A percentile compares a stretch with the other conserved stretches of the same genome.
These are phyloP conservation scores for Acanthamoeba triangularis DNA, from an alignment of 208 protist species.

Conservation along the genomic window DNA sequence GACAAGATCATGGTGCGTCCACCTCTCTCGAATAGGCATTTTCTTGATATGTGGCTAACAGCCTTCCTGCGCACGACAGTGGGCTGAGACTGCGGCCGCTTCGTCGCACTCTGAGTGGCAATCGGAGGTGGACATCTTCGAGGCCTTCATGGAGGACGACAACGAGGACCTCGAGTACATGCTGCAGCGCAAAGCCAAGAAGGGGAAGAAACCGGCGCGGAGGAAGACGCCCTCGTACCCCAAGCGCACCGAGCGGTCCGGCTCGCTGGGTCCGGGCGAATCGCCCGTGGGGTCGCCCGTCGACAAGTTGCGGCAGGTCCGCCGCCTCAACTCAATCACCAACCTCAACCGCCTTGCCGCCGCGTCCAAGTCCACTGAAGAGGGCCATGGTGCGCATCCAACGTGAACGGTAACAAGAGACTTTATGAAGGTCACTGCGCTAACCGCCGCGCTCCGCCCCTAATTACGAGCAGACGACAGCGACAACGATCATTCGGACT, in stretches of 20 bases:
- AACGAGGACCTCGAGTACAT: slow-evolving; percentile 70
- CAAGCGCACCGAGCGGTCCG: slow-evolving; percentile 13
- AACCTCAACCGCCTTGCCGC: slow-evolving; percentile 66
- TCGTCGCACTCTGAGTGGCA: neutral
- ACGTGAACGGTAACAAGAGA: too few species aligned
- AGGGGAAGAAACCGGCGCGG: neutral
- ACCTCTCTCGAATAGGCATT: neutral
- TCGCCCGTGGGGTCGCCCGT: slow-evolving; percentile 9
- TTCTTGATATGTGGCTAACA: neutral
- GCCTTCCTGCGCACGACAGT: neutral
- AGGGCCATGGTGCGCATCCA: neutral
- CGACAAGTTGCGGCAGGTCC: slow-evolving; percentile 60
- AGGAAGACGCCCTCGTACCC: slow-evolving; percentile 56
- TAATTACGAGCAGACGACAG: slow-evolving; percentile 13
- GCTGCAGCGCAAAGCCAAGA: slow-evolving; percentile 3
- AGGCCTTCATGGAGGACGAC: slow-evolving; percentile 64
- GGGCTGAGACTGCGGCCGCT: neutral
- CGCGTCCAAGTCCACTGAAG: slow-evolving; percentile 20
- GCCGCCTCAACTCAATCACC: slow-evolving; percentile 58
- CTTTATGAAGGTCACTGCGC: neutral
- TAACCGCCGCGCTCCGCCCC: neutral
- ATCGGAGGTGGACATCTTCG: slow-evolving; percentile 51
- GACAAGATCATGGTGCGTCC: slow-evolving; percentile 27
- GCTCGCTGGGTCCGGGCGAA: neutral
- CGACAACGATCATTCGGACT: slow-evolving; percentile 4